Conservation (phyloP, 2,329 filamentous ascomycete genomes). For the Trichoderma breve region DNA sequence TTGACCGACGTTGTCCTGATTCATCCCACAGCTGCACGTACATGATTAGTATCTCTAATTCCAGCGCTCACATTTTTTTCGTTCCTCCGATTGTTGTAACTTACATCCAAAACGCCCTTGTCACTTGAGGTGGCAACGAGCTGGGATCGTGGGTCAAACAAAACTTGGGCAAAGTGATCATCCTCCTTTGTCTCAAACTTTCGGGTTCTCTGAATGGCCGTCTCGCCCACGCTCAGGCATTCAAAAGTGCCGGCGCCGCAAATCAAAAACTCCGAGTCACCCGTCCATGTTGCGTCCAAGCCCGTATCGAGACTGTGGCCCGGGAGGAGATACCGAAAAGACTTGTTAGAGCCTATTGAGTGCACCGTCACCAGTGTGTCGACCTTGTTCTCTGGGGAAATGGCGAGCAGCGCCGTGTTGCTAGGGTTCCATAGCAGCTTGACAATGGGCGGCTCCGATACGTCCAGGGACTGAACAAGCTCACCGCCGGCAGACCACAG, state of each 20-base stretch:
- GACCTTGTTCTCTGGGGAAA: conserved; percentile 52
- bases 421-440: conserved; percentile 61
- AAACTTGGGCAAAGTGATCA: conserved; percentile 54
- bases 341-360: conserved; percentile 42
- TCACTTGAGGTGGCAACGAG: conserved; percentile 59
- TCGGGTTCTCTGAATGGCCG: conserved; percentile 44
- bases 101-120: conserved; percentile 59
- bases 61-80: not conserved
- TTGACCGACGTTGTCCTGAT: conserved; percentile 52
- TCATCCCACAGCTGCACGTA: conserved; percentile 52
- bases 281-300: conserved; percentile 60
- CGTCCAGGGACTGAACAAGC: conserved; percentile 52
- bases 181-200: conserved; percentile 54
- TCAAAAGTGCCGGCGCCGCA: conserved; percentile 56
- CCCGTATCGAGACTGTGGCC: conserved; percentile 52
- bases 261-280: conserved; percentile 56
- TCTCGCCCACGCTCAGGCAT: conserved; percentile 47
- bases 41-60: not conserved
- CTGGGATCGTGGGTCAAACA: conserved; percentile 54
- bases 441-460: conserved; percentile 59
- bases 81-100: conserved; percentile 27
- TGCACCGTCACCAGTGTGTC: conserved; percentile 58
- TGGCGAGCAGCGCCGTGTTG: conserved; percentile 53
- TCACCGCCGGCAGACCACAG: conserved; percentile 56
- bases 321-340: conserved; percentile 47